Evolutionary conservation across 1,284 basidiomycete genomes (phyloP), one percentile per base, ranked within the genome.

Genomic region (Ustilago bromivora): DNA sequence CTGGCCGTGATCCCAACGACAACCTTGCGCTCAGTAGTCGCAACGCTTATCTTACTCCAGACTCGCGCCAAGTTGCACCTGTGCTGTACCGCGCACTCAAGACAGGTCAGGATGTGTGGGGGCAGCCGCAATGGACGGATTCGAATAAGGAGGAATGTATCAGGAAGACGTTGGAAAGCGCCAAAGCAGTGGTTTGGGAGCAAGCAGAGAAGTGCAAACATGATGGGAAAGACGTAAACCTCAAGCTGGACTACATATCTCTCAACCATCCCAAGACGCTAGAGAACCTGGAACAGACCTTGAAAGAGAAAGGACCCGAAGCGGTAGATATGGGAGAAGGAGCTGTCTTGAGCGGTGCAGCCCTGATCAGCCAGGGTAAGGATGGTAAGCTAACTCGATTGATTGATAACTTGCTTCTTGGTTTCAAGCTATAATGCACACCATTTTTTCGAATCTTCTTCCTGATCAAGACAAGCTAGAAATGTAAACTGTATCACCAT

Each of bases 381-480:
- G 58, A 61, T 7, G 71, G 77, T 13, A 94, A 94, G 52, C 90
- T 89, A 83, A 98, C 95, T 40, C 89, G 96, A 76, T 86, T 99
- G 81, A 98, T 99, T 58, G 96, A 99, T 86, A 99, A 99, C 86
- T 86, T 98, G 46, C 87, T 96, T 49, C 87, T 96, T 1, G 94
- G 92, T 0, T 88, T 88, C 61, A 47, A 66, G 32, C 60, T 83
- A 9, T 73, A 58, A 34, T 46, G 13, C 49, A 5, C n/a, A 15
- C 13, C 10, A 13, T 2, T 32, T 12, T 51, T 17, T 56, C 43
- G n/a, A 19, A n/a, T 15, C 15, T 0, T 46, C 23, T 28, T 15
- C 7, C 5, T 5, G 8, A 46, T 15, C n/a, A 46, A 7, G n/a
- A 19, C 17, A 19, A 46, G 6, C n/a, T 7, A 46, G 19, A 4